Base-by-base conservation (phyloP, 257 asterid genomes). In the Solanum bulbocastanum region DNA sequence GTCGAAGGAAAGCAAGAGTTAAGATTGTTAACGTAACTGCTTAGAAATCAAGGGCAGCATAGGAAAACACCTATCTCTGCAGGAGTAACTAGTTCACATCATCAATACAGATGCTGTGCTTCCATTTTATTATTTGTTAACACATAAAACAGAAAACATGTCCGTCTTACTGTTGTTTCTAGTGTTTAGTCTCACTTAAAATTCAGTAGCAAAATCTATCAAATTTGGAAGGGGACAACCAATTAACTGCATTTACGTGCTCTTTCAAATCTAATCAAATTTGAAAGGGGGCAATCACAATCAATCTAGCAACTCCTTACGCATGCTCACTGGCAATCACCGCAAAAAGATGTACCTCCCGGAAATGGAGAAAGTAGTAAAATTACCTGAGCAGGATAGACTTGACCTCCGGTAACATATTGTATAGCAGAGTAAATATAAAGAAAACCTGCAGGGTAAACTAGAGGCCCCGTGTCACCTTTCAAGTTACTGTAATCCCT, bases 401-500 rank as follows among this genome's bases (percentile, higher is more conserved):
- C 96, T 69, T 90, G 94, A 65, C 98, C 98, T 62, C 98, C 98
- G 6, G 99, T 97, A 74, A 96, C 87, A 91, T 91, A 92, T 91
- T 92, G 96, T 73, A 97, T 92, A 86, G 93, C 97, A 35, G 99
- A 94, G 92, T 95, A 97, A 52, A 96, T 89, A 87, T 96, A 97
- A 33, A 97, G 98, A 92, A 96, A 97, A 30, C 99, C 99, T 88
- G 99, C 99, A 39, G 99, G 99, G 84, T 97, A 97, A 22, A 97
- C 99, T 65, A 97, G 90, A 86, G 99, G 99, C 73, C 99, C 99
- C 0, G 99, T 97, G 85, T 97, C 99, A 65, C 99, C 99, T 92
- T 94, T 90, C 94, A 97, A 89, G 88, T 95, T 95, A 89, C 94
- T 93, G 92, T 97, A 97, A 88, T 97, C 98, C 90, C 98, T 94